These are phyloP conservation scores for Pholiota adiposa DNA, from an alignment of 1,284 basidiomycete genomes.

Conservation along the genomic window DNA sequence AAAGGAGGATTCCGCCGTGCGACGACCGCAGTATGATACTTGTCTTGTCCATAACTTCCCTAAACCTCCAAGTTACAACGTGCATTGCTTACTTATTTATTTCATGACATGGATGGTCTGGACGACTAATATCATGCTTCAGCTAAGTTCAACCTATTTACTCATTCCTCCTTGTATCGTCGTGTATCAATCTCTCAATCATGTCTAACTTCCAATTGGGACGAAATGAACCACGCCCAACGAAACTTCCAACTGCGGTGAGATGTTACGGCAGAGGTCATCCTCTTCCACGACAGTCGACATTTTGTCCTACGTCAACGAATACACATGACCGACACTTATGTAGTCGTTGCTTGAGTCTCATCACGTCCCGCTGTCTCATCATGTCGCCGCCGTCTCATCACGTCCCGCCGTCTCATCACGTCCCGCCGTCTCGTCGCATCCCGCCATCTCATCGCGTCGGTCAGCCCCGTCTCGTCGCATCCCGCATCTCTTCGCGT, in stretches of 20 bases:
- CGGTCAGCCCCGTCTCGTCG: too few relatives aligned
- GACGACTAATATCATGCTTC: slow-evolving; percentile 53
- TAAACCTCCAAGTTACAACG: slow-evolving; percentile 87
- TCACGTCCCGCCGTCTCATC: too few relatives aligned
- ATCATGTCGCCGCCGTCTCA: too few relatives aligned
- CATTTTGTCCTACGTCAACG: slow-evolving; percentile 92
- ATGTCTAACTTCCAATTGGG: slow-evolving; percentile 98
- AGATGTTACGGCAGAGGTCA: slow-evolving; percentile 95
- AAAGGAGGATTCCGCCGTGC: too few relatives aligned
- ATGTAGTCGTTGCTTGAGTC: too few relatives aligned
- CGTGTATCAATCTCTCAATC: slow-evolving; percentile 90
- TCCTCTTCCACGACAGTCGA: slow-evolving; percentile 93
- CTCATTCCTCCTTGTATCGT: slow-evolving; percentile 81
- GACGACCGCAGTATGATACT: too few relatives aligned
- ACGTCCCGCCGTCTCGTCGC: too few relatives aligned
- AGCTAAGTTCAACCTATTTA: slow-evolving; percentile 93
- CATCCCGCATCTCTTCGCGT: too few relatives aligned
- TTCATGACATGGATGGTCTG: not conserved
- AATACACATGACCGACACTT: slow-evolving; percentile 92
- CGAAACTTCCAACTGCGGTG: slow-evolving; percentile 94
- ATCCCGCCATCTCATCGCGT: too few relatives aligned
- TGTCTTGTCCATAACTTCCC: slow-evolving; percentile 98
- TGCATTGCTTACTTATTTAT: slow-evolving; percentile 23
- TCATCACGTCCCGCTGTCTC: too few relatives aligned
- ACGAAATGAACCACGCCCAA: slow-evolving; percentile 90